A percentile compares a stretch with the other conserved stretches of the same genome.
Conservation (phyloP, 2,329 filamentous ascomycete species). For the Aspergillus sclerotialis region DNA sequence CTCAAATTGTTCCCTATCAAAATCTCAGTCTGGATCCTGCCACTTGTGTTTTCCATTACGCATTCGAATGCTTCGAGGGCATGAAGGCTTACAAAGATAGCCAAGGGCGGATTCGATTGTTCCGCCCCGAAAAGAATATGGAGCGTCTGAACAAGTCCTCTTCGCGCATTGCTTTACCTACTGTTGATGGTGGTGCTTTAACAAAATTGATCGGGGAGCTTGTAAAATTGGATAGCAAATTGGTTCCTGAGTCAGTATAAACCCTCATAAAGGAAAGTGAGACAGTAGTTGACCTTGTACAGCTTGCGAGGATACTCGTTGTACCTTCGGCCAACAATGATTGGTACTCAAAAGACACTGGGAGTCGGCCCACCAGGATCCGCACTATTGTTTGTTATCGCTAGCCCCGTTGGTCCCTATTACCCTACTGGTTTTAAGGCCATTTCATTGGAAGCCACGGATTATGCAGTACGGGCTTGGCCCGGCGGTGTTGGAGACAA, state of each 20-base stretch:
- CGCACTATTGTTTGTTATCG: slow-evolving; percentile 89
- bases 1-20: slow-evolving; percentile 86
- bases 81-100: slow-evolving; percentile 98
- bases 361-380: slow-evolving; percentile 89
- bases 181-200: slow-evolving; percentile 66
- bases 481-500: slow-evolving; percentile 95
- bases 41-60: slow-evolving; percentile 97
- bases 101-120: slow-evolving; percentile 70
- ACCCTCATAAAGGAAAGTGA: neutral
- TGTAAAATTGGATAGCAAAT: slow-evolving; percentile 73
- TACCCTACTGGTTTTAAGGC: slow-evolving; percentile 99
- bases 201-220: slow-evolving; percentile 77
- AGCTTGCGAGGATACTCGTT: slow-evolving; percentile 76
- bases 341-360: slow-evolving; percentile 90
- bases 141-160: slow-evolving; percentile 84
- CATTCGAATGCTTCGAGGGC: slow-evolving; percentile 95
- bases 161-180: slow-evolving; percentile 85
- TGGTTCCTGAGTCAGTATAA: slow-evolving; percentile 66
- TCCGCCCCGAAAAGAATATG: slow-evolving; percentile 97
- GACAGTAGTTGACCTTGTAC: slow-evolving; percentile 6
- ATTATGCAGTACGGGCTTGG: slow-evolving; percentile 96
- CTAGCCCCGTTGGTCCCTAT: slow-evolving; percentile 93
- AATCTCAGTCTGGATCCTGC: slow-evolving; percentile 95
- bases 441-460: slow-evolving; percentile 86
- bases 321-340: slow-evolving; percentile 93